Base-by-base conservation (phyloP, 139 green algal species). In the Astrephomene gubernaculifera region DNA sequence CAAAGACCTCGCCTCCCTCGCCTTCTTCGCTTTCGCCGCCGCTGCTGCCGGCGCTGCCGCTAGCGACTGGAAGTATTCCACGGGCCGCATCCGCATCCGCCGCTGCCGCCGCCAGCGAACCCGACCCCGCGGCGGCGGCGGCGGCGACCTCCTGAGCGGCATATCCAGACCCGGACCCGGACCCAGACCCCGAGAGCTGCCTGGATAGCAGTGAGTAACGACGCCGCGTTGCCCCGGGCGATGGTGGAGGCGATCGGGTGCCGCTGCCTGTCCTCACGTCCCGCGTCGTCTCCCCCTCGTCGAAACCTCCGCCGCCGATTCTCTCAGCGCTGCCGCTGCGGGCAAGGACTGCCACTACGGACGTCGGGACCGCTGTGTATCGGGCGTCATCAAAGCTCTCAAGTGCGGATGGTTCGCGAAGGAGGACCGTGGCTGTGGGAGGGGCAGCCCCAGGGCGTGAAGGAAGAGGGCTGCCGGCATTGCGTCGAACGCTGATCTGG, bases 121-220 rank as follows among this genome's bases (percentile, higher is more conserved):
- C 49, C 12, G 49, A 17, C 49, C 49, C 49, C 17, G 49, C 14
- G 49, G 12, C 64, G 64, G 64, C 64, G 64, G 6, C 64, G 6
- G 65, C 31, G 31, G 14, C 65, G 65, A 35, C 65, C 65, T 44
- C 35, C 65, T 72, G 65, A n/a, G 63, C 31, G 31, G 33, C 36
- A 36, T 38, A 38, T n/a, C 38, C 1, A 12, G 68, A 7, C 3
- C 1, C 38, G 1, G 68, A 38, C 8, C 38, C 68, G 36, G 68
- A n/a, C 12, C n/a, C n/a, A n/a, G 68, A 54, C 68, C 33, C 21
- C 17, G 36, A 75, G 38, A 75, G 68, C 68, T 75, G 68, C 39
- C 33, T 31, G 1, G 68, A 75, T 39, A 75, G 68, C 21, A 75
- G 38, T 7, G 68, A 75, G 36, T 31, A 45, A 21, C 68, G 68